Evolutionary conservation across 495 filamentous ascomycete genomes (phyloP), one percentile per base, ranked within the genome.

Genomic region (Penicillium subrubescens): DNA sequence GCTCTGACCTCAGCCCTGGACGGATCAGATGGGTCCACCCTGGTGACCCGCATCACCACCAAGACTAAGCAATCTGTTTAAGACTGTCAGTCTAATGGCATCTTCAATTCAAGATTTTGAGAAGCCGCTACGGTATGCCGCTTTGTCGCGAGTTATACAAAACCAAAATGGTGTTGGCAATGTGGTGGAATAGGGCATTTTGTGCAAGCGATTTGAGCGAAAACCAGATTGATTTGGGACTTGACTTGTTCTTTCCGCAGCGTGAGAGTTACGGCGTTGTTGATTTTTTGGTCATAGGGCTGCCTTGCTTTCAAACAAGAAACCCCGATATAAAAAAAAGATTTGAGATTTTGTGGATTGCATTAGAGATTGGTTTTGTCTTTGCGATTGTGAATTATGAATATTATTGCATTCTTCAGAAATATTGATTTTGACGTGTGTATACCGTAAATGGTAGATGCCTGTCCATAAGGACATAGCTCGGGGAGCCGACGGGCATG

Each of bases 231-330:
- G 67, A 57, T 50, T 63, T 59, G 67, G 56, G 14, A 41, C 37
- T 27, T 25, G 31, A 33, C 31, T 17, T 44, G 29, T 29, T 19
- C 25, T 27, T 67, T 65, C 57, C 61, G 59, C 46, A 77, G 73
- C 74, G 69, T 63, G 69, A 66, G 73, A 68, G 67, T 72, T 76
- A 70, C 48, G 70, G 71, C 71, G 73, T 73, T 73, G 59, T 54
- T 56, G 29, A n/a, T 29, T 59, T 25, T 31, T 52, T 29, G 48
- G 62, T 19, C 39, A 56, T 55, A 48, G 58, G 61, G 62, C 56
- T 21, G 55, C 35, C 51, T 63, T 59, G 65, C 55, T 61, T 65
- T 17, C n/a, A 62, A 62, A 62, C 25, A 61, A 62, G 34, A 53
- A 63, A 34, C 37, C 41, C 33, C 31, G 55, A 37, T 39, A 15